These are phyloP conservation scores for Cladosporium sphaerospermum DNA, from an alignment of 2,329 filamentous ascomycete genomes.

Conservation along the genomic window DNA sequence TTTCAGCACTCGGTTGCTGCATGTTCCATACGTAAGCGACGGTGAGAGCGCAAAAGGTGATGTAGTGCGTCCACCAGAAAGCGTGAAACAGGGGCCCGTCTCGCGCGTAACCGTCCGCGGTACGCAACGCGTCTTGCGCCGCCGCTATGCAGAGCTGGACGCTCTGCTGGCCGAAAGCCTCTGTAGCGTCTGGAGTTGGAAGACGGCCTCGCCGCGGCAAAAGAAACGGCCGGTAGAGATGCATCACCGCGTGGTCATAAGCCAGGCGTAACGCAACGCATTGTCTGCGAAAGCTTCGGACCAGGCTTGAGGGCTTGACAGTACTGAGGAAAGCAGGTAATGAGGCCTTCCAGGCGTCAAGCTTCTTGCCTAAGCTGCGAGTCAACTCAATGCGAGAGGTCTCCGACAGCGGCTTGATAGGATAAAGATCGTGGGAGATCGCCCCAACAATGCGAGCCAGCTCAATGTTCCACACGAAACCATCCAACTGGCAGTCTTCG, in stretches of 20 bases:
- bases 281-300: conserved; percentile 38
- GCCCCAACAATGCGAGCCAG: conserved; percentile 28
- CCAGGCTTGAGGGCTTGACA: conserved; percentile 38
- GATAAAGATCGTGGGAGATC: conserved; percentile 30
- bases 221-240: conserved; percentile 30
- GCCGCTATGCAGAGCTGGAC: conserved; percentile 12
- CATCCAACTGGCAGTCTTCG: conserved; percentile 42
- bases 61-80: conserved; percentile 46
- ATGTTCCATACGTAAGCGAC: conserved; percentile 46
- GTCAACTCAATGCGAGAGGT: conserved; percentile 35
- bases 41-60: conserved; percentile 44
- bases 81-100: conserved; percentile 38
- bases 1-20: conserved; percentile 23
- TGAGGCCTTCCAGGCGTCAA: conserved; percentile 29
- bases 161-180: conserved; percentile 7
- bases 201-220: conserved; percentile 10
- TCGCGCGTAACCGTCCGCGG: conserved; percentile 34
- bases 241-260: conserved; percentile 32
- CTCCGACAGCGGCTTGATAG: conserved; percentile 29
- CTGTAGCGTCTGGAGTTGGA: not conserved
- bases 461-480: conserved; percentile 42
- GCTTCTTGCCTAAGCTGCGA: conserved; percentile 33
- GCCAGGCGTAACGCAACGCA: conserved; percentile 28
- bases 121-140: conserved; percentile 14
- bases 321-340: conserved; percentile 42